Conservation (phyloP, 331 rosid genomes). For the Quercus phellos region DNA sequence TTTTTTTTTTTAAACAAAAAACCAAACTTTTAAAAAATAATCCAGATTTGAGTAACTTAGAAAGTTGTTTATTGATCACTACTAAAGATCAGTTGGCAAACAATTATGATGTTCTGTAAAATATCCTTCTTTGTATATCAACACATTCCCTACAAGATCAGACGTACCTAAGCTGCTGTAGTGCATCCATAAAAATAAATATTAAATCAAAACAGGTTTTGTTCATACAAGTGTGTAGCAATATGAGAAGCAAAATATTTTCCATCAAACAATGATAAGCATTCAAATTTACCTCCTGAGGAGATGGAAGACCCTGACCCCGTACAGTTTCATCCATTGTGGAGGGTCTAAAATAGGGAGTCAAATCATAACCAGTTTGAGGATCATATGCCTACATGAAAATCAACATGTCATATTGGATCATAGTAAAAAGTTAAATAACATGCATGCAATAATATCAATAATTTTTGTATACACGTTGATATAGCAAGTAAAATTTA, state of each 20-base stretch:
- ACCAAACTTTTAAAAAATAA: neutral
- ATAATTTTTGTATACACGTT: neutral
- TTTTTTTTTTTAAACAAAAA: too few species aligned
- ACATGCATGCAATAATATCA: neutral
- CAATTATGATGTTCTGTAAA: neutral
- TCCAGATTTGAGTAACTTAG: neutral
- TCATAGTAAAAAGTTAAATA: constrained; percentile 2
- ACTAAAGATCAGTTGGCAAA: neutral
- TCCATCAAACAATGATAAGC: neutral
- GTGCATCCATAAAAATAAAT: neutral
- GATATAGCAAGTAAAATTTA: neutral
- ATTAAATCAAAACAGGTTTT: neutral
- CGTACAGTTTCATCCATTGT: constrained; percentile 63
- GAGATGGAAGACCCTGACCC: constrained; percentile 58
- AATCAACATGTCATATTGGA: constrained; percentile 26
- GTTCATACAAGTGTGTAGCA: neutral
- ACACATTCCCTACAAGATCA: neutral
- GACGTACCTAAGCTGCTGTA: neutral
- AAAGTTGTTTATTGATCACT: neutral
- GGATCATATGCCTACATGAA: constrained; percentile 79
- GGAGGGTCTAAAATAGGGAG: constrained; percentile 74
- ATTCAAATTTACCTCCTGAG: constrained; percentile 62
- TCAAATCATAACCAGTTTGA: constrained; percentile 58
- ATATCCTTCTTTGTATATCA: neutral
- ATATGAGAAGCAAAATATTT: neutral